phyloP scores from a whole-genome alignment of 1,284 basidiomycete genomes.

The Chalciporus sp. region DNA sequence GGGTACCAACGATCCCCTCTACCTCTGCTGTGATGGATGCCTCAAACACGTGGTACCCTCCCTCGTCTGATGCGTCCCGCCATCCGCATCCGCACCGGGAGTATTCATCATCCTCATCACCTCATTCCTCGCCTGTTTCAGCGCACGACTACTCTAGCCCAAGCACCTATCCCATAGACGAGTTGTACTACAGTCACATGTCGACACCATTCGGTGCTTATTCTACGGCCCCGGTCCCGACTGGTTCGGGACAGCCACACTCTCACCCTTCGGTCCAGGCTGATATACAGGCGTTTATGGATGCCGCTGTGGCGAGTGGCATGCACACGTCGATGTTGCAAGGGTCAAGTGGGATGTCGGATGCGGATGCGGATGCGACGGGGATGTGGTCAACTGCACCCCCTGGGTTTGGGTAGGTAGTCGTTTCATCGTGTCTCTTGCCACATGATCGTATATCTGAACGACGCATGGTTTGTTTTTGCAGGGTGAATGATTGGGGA shows the following conservation, averaged over 20 bases:
- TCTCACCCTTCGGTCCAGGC: not conserved
- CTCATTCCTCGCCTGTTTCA: not conserved
- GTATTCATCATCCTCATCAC: too few species aligned
- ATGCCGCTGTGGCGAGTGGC: not conserved
- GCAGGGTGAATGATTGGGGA: constrained; percentile 39
- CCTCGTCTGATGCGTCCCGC: constrained; percentile 3
- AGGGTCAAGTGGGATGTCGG: constrained; percentile 7
- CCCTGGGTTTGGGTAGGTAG: constrained; percentile 56
- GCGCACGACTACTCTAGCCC: constrained; percentile 10
- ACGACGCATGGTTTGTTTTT: not conserved
- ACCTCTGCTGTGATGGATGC: constrained; percentile 10
- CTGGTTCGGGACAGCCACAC: not conserved
- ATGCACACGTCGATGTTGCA: constrained; percentile 8
- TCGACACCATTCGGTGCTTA: constrained; percentile 13
- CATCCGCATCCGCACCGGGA: not conserved
- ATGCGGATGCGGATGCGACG: constrained; percentile 49
- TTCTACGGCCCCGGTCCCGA: constrained; percentile 8
- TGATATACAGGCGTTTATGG: constrained; percentile 19
- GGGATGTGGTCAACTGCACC: constrained; percentile 64
- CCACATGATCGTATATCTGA: too few species aligned
- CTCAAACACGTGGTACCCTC: constrained; percentile 25
- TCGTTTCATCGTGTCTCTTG: not conserved
- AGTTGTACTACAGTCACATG: constrained; percentile 28
- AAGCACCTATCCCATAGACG: constrained; percentile 25
- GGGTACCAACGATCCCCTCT: not conserved